phyloP scores from a whole-genome alignment of 108 stramenopile genomes.

The Nannochloropsis salina region DNA sequence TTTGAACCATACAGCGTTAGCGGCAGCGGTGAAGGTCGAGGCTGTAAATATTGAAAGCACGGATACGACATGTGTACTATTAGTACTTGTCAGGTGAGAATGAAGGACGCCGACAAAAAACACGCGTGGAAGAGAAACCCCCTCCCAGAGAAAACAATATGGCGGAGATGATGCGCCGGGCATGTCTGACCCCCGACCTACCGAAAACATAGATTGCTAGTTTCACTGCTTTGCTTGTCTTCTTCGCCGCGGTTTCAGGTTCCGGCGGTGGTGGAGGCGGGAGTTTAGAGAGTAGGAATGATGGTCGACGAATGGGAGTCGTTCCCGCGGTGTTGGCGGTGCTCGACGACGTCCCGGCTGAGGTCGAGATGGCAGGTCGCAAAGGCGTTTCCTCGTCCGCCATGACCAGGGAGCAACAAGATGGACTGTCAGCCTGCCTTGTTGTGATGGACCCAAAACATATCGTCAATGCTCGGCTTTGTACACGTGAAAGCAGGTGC shows the following conservation, averaged over 20 bases:
- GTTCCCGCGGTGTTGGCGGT: background rate
- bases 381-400: background rate
- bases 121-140: background rate
- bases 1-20: slow-evolving; percentile 8
- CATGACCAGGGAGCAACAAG: background rate
- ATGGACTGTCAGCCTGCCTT: too few species aligned
- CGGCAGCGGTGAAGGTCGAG: slow-evolving; percentile 12
- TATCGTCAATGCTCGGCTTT: too few species aligned
- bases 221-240: slow-evolving; percentile 17
- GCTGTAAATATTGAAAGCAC: background rate
- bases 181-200: background rate
- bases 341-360: background rate
- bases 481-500: too few species aligned
- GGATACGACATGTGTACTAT: background rate
- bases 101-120: background rate
- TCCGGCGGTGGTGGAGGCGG: background rate
- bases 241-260: slow-evolving; percentile 1
- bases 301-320: background rate
- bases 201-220: background rate
- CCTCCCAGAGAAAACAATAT: background rate
- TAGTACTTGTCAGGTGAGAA: background rate
- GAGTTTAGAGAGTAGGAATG: background rate
- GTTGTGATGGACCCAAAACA: too few species aligned
- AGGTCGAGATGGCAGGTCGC: slow-evolving; percentile 1
- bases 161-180: too few species aligned